These are phyloP conservation scores for Solanum paucissectum DNA, from an alignment of 257 asterid species.

Conservation along the genomic window DNA sequence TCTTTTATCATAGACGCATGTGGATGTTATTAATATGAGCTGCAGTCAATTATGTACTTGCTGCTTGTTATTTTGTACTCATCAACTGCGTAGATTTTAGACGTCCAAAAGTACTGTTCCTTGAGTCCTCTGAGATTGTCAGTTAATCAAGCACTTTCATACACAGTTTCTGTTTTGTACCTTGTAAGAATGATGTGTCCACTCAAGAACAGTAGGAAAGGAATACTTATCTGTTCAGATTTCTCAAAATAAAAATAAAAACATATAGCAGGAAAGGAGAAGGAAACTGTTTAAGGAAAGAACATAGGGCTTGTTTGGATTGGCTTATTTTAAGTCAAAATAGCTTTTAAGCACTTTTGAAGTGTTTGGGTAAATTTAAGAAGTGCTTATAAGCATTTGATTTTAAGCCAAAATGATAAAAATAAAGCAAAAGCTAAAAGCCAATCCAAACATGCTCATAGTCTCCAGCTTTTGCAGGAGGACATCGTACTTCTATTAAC, in stretches of 20 bases:
- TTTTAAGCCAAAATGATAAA: background rate
- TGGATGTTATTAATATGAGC: background rate
- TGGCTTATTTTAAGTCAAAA: background rate
- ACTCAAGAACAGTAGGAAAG: background rate
- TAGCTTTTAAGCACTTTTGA: background rate
- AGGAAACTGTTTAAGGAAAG: background rate
- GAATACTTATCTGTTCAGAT: background rate
- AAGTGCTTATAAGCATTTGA: background rate
- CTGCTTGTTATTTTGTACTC: background rate
- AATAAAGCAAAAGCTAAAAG: background rate
- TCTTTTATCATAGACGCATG: background rate
- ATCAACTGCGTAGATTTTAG: background rate
- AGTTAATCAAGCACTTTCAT: background rate
- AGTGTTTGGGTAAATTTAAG: background rate
- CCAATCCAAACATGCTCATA: background rate
- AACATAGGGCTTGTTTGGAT: background rate
- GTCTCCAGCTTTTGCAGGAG: background rate
- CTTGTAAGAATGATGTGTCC: background rate
- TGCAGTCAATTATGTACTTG: background rate
- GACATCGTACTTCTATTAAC: background rate
- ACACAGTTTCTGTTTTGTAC: background rate
- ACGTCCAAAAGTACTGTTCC: background rate
- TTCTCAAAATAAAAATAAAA: background rate
- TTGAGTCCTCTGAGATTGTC: background rate
- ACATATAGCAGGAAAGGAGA: background rate